Conservation (phyloP, 177 flowering plant genomes). For the Vitis hybrid region DNA sequence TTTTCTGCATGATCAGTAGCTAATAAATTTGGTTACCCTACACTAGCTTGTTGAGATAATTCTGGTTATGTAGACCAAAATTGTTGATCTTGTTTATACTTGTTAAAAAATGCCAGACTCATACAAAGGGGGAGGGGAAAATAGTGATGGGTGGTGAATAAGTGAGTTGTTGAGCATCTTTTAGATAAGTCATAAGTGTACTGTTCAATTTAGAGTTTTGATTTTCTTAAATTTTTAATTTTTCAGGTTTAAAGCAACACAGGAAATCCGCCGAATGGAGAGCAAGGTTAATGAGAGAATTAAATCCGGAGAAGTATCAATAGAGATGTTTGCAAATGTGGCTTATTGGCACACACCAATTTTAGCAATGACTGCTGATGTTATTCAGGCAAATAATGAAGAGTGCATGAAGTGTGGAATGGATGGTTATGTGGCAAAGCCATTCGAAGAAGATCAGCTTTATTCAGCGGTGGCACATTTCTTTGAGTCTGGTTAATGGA, state of each 20-base stretch:
- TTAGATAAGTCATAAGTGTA: background rate
- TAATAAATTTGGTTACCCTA: background rate
- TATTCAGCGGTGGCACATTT: conserved; percentile 68
- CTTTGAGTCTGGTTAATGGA: conserved; percentile 50
- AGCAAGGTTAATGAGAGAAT: conserved; percentile 45
- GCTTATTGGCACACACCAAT: conserved; percentile 78
- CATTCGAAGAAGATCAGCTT: conserved; percentile 80
- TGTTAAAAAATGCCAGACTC: too few relatives aligned
- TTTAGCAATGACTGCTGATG: conserved; percentile 98
- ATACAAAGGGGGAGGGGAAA: too few relatives aligned
- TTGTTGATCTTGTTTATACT: too few relatives aligned
- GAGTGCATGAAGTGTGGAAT: conserved; percentile 73
- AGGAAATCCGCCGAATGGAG: conserved; percentile 59
- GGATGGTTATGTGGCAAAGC: conserved; percentile 93
- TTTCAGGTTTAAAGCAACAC: conserved; percentile 87
- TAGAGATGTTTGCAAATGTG: conserved; percentile 32
- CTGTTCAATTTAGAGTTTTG: background rate
- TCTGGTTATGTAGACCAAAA: too few relatives aligned
- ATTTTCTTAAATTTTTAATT: background rate
- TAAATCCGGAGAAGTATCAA: conserved; percentile 45
- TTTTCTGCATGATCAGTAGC: background rate
- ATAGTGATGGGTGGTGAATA: too few relatives aligned
- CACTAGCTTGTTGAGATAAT: too few relatives aligned
- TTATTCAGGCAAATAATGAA: conserved; percentile 74
- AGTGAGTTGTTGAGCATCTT: background rate